Conservation (phyloP, 495 filamentous ascomycete species). For the Margaritispora aquatica region DNA sequence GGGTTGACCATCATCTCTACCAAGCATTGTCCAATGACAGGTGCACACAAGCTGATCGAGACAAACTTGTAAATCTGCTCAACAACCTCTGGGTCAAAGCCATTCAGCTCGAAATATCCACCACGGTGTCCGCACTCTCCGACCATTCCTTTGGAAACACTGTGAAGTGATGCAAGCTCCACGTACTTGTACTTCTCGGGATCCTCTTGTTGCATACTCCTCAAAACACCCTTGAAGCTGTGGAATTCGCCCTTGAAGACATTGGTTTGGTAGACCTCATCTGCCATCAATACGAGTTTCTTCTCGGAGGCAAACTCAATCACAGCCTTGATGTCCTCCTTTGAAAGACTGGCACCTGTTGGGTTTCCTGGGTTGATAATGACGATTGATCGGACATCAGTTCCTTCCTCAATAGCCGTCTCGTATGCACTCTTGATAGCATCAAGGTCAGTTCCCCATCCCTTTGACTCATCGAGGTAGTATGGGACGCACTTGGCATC, state of each 20-base stretch:
- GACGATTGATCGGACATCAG: conserved; percentile 84
- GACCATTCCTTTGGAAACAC: conserved; percentile 93
- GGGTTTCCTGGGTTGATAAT: conserved; percentile 99
- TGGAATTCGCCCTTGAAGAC: conserved; percentile 90
- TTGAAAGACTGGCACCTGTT: conserved; percentile 76
- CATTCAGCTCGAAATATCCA: conserved; percentile 91
- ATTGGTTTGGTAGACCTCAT: conserved; percentile 99
- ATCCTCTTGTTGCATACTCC: conserved; percentile 70
- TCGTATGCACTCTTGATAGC: conserved; percentile 64
- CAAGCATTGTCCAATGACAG: conserved; percentile 91
- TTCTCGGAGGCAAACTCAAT: conserved; percentile 80
- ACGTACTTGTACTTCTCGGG: conserved; percentile 73
- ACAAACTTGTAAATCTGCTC: conserved; percentile 98
- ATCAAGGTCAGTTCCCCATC: conserved; percentile 80
- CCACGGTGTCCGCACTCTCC: conserved; percentile 97
- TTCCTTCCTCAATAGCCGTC: conserved; percentile 66
- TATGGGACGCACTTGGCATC: conserved; percentile 88
- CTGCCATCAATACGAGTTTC: conserved; percentile 82
- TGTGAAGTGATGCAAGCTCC: conserved; percentile 83
- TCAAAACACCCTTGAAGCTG: conserved; percentile 87
- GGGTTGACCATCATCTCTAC: conserved; percentile 98
- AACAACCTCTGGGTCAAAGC: conserved; percentile 78
- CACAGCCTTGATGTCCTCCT: conserved; percentile 72
- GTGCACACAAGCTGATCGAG: conserved; percentile 89
- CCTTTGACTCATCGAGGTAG: conserved; percentile 75